Conservation (phyloP, 2,329 filamentous ascomycete species). For the Alternaria tenuissima region DNA sequence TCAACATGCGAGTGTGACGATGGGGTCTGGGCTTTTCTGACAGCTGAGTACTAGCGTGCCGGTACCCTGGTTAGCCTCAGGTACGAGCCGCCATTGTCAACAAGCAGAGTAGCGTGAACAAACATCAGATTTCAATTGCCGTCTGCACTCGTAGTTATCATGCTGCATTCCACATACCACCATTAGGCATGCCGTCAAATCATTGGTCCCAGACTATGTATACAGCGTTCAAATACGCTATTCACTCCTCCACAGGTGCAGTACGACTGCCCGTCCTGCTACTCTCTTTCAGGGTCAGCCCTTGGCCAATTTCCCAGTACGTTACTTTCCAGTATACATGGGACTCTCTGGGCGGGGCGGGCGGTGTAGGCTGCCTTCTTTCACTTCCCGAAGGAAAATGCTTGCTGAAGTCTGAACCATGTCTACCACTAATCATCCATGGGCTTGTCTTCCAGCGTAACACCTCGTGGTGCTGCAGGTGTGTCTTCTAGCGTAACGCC, state of each 20-base stretch:
- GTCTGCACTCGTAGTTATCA: slow-evolving; percentile 39
- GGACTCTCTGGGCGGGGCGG: slow-evolving; percentile 1
- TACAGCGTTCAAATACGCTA: slow-evolving; percentile 19
- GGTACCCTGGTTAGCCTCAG: slow-evolving; percentile 29
- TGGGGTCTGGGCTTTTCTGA: slow-evolving; percentile 24
- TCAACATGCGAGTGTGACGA: slow-evolving; percentile 29
- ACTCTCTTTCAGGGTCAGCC: slow-evolving; percentile 4
- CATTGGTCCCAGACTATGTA: slow-evolving; percentile 31
- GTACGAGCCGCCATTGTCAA: slow-evolving; percentile 26
- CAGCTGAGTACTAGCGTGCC: slow-evolving; percentile 22
- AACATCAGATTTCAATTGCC: slow-evolving; percentile 15
- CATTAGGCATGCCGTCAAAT: slow-evolving; percentile 23
- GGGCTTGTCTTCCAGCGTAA: slow-evolving; percentile 77
- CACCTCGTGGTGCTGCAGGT: slow-evolving; percentile 55
- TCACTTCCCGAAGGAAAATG: slow-evolving; percentile 7
- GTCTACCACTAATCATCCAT: slow-evolving; percentile 71
- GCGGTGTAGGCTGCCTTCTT: slow-evolving; percentile 1
- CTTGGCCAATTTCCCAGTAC: background rate
- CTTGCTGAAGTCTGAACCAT: slow-evolving; percentile 14
- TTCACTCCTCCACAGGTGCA: slow-evolving; percentile 7
- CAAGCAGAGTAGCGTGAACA: slow-evolving; percentile 11
- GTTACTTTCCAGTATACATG: slow-evolving; percentile 8
- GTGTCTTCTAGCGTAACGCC: slow-evolving; percentile 75
- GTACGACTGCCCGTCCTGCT: slow-evolving; percentile 4
- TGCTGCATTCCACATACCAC: slow-evolving; percentile 25